phyloP scores from a whole-genome alignment of 371 early-diverging fungal species.

The Basidiobolus meristosporus region DNA sequence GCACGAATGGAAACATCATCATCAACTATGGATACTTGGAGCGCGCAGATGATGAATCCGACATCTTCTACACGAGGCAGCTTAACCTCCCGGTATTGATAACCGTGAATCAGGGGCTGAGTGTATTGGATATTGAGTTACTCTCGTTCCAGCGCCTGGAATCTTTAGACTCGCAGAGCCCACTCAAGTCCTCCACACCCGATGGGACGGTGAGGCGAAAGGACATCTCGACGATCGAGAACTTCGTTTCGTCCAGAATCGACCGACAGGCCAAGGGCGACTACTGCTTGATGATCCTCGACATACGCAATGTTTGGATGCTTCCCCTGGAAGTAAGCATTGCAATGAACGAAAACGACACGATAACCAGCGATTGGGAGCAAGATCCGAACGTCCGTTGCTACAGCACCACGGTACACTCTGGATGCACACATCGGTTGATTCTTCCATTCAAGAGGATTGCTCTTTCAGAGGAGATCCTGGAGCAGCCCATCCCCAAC shows the following conservation, averaged over 20 bases:
- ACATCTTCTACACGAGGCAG: conserved; percentile 42
- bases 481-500: conserved; percentile 36
- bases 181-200: too few species aligned
- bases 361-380: too few species aligned
- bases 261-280: too few species aligned
- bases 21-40: too few species aligned
- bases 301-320: conserved; percentile 58
- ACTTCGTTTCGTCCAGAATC: conserved; percentile 8
- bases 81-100: conserved; percentile 45
- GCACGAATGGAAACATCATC: too few species aligned
- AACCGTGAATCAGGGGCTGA: conserved; percentile 44
- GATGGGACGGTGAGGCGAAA: conserved; percentile 9
- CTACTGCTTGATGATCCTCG: conserved; percentile 52
- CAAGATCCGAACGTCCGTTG: too few species aligned
- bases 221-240: conserved; percentile 9
- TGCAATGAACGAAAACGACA: conserved; percentile 29
- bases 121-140: conserved; percentile 42
- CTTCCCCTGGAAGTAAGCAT: conserved; percentile 45
- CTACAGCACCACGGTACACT: too few species aligned
- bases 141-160: too few species aligned
- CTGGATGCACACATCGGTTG: too few species aligned
- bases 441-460: too few species aligned
- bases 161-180: too few species aligned
- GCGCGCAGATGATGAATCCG: conserved; percentile 6
- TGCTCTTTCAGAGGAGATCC: too few species aligned